These are phyloP conservation scores for Fomitiporia mediterranea DNA, from an alignment of 1,284 basidiomycete species.

Conservation along the genomic window DNA sequence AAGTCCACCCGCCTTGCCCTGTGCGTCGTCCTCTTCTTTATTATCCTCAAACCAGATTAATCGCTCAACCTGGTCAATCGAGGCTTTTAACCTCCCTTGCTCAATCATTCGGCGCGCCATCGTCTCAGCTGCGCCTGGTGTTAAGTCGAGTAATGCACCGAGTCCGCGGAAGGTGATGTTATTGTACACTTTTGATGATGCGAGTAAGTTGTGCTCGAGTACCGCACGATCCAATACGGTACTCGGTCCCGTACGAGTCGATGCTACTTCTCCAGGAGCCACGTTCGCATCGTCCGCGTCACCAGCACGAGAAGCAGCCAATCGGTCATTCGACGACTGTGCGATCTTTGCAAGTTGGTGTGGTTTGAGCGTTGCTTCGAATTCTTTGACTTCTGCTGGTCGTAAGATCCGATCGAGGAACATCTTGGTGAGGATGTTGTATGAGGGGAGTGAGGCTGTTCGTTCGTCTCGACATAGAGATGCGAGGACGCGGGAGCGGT, in stretches of 20 bases:
- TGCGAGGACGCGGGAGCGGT: slow-evolving; percentile 87
- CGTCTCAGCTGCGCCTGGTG: slow-evolving; percentile 84
- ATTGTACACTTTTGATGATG: slow-evolving; percentile 92
- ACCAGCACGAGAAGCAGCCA: slow-evolving; percentile 62
- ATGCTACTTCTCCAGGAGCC: slow-evolving; percentile 39
- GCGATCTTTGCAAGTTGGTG: slow-evolving; percentile 93
- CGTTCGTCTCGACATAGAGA: slow-evolving; percentile 94
- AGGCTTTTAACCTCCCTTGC: slow-evolving; percentile 85
- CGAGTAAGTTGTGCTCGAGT: slow-evolving; percentile 96
- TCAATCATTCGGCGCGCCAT: slow-evolving; percentile 97
- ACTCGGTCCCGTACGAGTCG: slow-evolving; percentile 77
- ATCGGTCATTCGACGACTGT: slow-evolving; percentile 71
- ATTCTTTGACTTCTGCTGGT: slow-evolving; percentile 82
- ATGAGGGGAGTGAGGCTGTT: slow-evolving; percentile 70
- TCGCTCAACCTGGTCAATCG: slow-evolving; percentile 91
- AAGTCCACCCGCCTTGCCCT: slow-evolving; percentile 87
- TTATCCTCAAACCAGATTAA: slow-evolving; percentile 88
- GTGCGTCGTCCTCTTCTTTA: slow-evolving; percentile 80
- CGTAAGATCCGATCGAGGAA: slow-evolving; percentile 96
- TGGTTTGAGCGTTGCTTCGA: slow-evolving; percentile 81
- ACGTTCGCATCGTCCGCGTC: slow-evolving; percentile 27
- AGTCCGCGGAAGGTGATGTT: slow-evolving; percentile 91
- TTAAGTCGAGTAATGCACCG: slow-evolving; percentile 79
- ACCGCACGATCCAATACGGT: slow-evolving; percentile 97
- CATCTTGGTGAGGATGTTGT: slow-evolving; percentile 94